Evolutionary conservation across 2,329 filamentous ascomycete genomes (phyloP), one percentile per base, ranked within the genome.

Genomic region (Penicillium sp.): DNA sequence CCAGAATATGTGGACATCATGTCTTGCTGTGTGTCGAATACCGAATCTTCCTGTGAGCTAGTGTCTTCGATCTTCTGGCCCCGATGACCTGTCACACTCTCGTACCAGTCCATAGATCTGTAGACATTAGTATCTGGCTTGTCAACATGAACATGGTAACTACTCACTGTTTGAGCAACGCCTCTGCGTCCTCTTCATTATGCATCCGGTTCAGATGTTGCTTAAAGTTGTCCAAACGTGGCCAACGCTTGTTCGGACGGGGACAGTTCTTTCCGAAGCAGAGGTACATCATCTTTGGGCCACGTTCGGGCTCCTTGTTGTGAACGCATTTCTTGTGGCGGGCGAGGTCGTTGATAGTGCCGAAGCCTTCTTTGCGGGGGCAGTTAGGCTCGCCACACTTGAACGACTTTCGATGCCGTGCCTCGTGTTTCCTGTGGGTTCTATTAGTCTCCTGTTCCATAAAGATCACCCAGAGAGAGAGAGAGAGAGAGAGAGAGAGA

Each of bases 171-270:
- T 69, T 69, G 43, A 84, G 72, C 6, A 84, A 66, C 1, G 73
- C 65, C 0, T 76, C 65, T 0, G 71, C 59, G 50, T 79, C 68
- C 33, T 78, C 71, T 4, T 78, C 66, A 1, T 65, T 55, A 67
- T 96, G 91, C 62, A 90, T 84, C 9, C 87, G 82, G 43, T 75
- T 78, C 39, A 96, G 79, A 66, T 97, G 92, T 29, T 87, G 84
- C 54, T 86, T 86, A 69, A 96, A 96, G 65, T 97, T 97, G 70
- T 97, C 92, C 44, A 86, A 78, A 18, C 92, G 83, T 1, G 88
- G 87, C 90, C 90, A 96, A 29, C 80, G 74, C 68, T 95, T 96
- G 1, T 75, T 75, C 55, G 78, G 85, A 20, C 76, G 81, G 20
- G 74, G 77, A 62, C 88, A 91, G 18, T 74, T 63, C 6, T 71